A percentile compares a stretch with the other conserved stretches of the same genome.
These are phyloP conservation scores for Lachancea cidri DNA, from an alignment of 805 yeast genomes.

Conservation along the genomic window DNA sequence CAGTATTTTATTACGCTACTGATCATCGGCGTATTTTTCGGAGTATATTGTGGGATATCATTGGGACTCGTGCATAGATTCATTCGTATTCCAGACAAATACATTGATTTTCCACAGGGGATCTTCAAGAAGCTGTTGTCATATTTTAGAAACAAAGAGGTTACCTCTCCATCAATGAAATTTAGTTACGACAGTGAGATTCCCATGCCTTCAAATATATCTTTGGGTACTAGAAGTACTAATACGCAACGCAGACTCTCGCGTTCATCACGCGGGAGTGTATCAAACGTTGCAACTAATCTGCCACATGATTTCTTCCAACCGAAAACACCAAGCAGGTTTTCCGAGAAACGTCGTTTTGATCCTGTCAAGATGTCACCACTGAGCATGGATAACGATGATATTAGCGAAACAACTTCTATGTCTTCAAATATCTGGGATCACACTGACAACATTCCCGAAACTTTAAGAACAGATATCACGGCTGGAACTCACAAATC, in stretches of 20 bases:
- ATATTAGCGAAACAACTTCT: constrained; percentile 10
- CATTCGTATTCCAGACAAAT: constrained; percentile 20
- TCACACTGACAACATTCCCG: constrained; percentile 15
- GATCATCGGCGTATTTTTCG: constrained; percentile 18
- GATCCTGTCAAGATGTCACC: constrained; percentile 10
- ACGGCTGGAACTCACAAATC: background rate
- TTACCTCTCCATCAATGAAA: background rate
- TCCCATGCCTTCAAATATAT: constrained; percentile 1
- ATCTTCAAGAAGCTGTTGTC: constrained; percentile 1
- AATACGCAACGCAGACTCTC: constrained; percentile 4
- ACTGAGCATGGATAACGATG: constrained; percentile 8
- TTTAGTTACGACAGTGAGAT: background rate
- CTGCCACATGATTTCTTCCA: constrained; percentile 28
- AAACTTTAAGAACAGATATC: constrained; percentile 16
- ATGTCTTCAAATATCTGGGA: constrained; percentile 17
- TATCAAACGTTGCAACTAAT: constrained; percentile 18
- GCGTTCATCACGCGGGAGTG: constrained; percentile 18
- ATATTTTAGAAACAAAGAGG: background rate
- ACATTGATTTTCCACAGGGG: constrained; percentile 12
- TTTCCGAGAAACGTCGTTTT: background rate
- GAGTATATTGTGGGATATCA: constrained; percentile 16
- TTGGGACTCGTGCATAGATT: constrained; percentile 22
- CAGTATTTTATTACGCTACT: constrained; percentile 25
- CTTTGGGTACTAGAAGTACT: background rate
- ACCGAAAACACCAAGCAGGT: constrained; percentile 6